These are phyloP conservation scores for Leptoxyphium fumago DNA, from an alignment of 2,329 filamentous ascomycete species.

Conservation along the genomic window DNA sequence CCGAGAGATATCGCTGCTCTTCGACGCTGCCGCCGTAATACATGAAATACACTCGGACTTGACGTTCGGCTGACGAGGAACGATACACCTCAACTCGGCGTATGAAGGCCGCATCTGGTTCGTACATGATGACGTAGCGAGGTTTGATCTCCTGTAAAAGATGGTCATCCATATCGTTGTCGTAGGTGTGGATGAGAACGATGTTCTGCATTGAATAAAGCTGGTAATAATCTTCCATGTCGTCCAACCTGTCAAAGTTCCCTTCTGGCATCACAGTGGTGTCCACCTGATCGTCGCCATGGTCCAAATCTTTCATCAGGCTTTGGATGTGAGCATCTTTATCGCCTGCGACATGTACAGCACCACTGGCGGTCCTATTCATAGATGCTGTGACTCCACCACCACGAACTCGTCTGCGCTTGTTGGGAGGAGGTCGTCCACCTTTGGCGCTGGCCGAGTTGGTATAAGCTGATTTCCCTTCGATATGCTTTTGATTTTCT, in stretches of 20 bases:
- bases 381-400: constrained; percentile 49
- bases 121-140: constrained; percentile 96
- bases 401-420: constrained; percentile 70
- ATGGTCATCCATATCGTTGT: constrained; percentile 90
- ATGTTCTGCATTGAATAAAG: constrained; percentile 84
- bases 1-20: constrained; percentile 81
- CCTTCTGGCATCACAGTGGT: constrained; percentile 56
- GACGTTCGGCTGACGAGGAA: constrained; percentile 78
- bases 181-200: constrained; percentile 81
- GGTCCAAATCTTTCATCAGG: constrained; percentile 67
- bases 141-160: constrained; percentile 90
- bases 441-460: constrained; percentile 35
- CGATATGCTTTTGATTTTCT: constrained; percentile 65
- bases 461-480: constrained; percentile 38
- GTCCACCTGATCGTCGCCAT: constrained; percentile 60
- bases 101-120: constrained; percentile 89
- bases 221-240: constrained; percentile 86
- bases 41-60: constrained; percentile 88
- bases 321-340: constrained; percentile 67
- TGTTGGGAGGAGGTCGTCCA: constrained; percentile 61
- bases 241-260: constrained; percentile 62
- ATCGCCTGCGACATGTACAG: constrained; percentile 65
- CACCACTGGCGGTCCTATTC: constrained; percentile 56
- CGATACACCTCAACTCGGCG: constrained; percentile 89
- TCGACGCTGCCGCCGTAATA: constrained; percentile 93